These are phyloP conservation scores for Ascoidea tarda DNA, from an alignment of 805 yeast genomes.

Conservation along the genomic window DNA sequence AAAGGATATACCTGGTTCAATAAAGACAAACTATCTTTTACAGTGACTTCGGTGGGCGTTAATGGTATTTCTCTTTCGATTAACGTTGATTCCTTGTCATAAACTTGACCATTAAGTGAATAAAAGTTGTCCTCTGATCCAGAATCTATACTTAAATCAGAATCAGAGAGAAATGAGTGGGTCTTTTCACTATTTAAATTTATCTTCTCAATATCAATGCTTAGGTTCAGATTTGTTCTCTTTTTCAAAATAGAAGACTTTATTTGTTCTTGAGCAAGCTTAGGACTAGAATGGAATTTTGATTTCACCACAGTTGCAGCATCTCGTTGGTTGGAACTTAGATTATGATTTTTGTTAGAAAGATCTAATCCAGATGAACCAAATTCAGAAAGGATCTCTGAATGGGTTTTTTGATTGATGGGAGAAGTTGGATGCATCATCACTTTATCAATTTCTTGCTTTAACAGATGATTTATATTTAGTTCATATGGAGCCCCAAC, in stretches of 20 bases:
- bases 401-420: constrained; percentile 8
- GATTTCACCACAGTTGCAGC: background rate
- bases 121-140: background rate
- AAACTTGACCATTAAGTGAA: background rate
- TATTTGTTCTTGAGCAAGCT: background rate
- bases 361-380: too few species aligned
- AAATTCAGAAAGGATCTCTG: background rate
- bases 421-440: constrained; percentile 27
- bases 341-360: background rate
- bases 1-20: constrained; percentile 26
- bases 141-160: background rate
- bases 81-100: background rate
- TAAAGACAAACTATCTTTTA: constrained; percentile 20
- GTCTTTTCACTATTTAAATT: too few species aligned
- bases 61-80: background rate
- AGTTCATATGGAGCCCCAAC: constrained; percentile 55
- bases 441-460: constrained; percentile 26
- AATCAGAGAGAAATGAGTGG: background rate
- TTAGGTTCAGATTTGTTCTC: constrained; percentile 1
- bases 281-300: background rate
- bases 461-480: constrained; percentile 45
- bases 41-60: constrained; percentile 20
- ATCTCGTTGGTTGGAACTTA: background rate
- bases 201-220: background rate
- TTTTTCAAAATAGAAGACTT: background rate